Evolutionary conservation across 1,139 yeast genomes (phyloP).

Genomic region (Tardiomyces blankii): DNA sequence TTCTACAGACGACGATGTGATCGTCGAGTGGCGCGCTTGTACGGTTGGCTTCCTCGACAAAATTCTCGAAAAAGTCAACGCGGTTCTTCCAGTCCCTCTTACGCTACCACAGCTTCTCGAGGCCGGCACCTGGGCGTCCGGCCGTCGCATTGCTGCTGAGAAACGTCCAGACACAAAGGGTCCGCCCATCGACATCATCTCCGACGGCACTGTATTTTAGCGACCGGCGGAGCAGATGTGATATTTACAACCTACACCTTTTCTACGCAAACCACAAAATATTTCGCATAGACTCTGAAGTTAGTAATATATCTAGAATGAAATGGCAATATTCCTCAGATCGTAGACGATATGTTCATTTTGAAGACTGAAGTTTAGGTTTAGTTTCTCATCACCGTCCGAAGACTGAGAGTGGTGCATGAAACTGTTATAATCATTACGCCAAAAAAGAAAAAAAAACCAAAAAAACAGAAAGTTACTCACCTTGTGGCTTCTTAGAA

Average conservation of each 20-base stretch:
- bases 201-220: constrained; percentile 51
- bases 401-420: constrained; percentile 24
- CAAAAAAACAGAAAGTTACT: too few relatives aligned
- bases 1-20: constrained; percentile 41
- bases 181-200: constrained; percentile 46
- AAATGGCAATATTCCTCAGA: too few relatives aligned
- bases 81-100: constrained; percentile 28
- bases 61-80: constrained; percentile 37
- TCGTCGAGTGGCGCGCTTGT: constrained; percentile 55
- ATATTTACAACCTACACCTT: background rate
- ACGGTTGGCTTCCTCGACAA: constrained; percentile 45
- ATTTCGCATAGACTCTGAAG: background rate
- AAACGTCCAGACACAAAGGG: constrained; percentile 39
- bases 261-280: background rate
- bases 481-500: too few relatives aligned
- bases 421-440: constrained; percentile 10
- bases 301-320: too few relatives aligned
- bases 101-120: constrained; percentile 45
- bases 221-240: background rate
- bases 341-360: constrained; percentile 12
- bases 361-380: constrained; percentile 23
- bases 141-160: constrained; percentile 41
- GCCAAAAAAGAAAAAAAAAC: too few relatives aligned
- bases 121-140: constrained; percentile 57
- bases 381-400: constrained; percentile 17